Base-by-base conservation (phyloP, 73 alveolate genomes). In the Blepharisma japonicum region DNA sequence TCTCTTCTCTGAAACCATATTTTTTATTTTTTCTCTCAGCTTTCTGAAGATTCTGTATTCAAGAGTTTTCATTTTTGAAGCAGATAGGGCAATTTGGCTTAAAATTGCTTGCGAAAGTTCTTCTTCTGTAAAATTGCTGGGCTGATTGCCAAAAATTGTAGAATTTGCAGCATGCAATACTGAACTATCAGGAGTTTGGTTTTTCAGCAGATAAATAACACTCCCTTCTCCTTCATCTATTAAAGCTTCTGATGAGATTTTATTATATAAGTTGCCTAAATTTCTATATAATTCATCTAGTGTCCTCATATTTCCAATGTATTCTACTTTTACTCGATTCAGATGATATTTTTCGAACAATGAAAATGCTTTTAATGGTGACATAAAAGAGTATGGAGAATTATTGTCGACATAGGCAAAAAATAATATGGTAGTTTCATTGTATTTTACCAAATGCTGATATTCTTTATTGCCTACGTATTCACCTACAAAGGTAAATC, bases 11-110 rank as follows among this genome's bases (percentile, higher is more conserved):
- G 42, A 32, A 32, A 32, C 42, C 42, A 32, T 32, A 84, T 88
- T 86, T 80, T 85, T 92, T 4, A 91, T 89, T 79, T 91, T 91
- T 84, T 94, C 98, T 90, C 98, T 89, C 25, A 94, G 80, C 77
- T 91, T 94, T 56, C 98, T 55, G 56, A 89, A 87, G 20, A 92
- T 87, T 71, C 97, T 89, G 78, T 94, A 94, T 68, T 94, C 98
- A 83, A 90, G 85, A 14, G 97, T 94, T 83, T 94, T 94, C 23
- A 94, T 51, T 87, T 94, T 94, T 54, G 88, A 88, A 38, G 90
- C 71, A 68, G 95, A 83, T 46, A 93, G 80, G 6, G 87, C 86
- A 77, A 79, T 53, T 53, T 53, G 23, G 18, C 68, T 14, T n/a
- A 14, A n/a, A 72, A 76, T 80, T 87, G 6, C 77, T 83, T 61